Evolutionary conservation across 1,284 basidiomycete species (phyloP).

Genomic region (Xerocomus minutiporus): DNA sequence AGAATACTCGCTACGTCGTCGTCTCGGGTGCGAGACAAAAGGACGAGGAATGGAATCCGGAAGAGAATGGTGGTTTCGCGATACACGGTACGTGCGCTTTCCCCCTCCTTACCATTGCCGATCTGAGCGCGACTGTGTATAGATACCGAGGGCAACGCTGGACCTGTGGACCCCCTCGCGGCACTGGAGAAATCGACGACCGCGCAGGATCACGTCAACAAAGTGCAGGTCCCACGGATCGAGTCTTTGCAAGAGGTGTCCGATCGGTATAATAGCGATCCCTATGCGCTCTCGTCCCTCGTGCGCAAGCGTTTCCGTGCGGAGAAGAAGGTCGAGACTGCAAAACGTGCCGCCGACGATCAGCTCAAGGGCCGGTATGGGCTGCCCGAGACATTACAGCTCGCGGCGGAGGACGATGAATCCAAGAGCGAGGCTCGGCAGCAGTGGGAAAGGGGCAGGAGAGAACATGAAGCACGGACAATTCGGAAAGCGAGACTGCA

Average conservation of each 20-base stretch:
- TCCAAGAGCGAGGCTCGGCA: slow-evolving; percentile 53
- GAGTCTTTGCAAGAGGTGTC: slow-evolving; percentile 73
- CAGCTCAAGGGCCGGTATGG: slow-evolving; percentile 69
- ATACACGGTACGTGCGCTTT: slow-evolving; percentile 59
- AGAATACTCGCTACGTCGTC: slow-evolving; percentile 94
- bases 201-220: slow-evolving; percentile 67
- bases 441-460: slow-evolving; percentile 53
- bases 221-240: slow-evolving; percentile 72
- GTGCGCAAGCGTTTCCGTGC: slow-evolving; percentile 79
- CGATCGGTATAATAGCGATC: slow-evolving; percentile 76
- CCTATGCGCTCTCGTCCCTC: slow-evolving; percentile 72
- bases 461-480: slow-evolving; percentile 39
- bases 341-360: slow-evolving; percentile 64
- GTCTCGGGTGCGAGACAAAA: slow-evolving; percentile 86
- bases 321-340: slow-evolving; percentile 76
- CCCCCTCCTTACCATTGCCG: too few species aligned
- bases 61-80: slow-evolving; percentile 90
- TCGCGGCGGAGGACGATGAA: slow-evolving; percentile 58
- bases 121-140: not conserved
- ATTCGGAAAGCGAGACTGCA: slow-evolving; percentile 48
- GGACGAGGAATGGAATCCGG: slow-evolving; percentile 93
- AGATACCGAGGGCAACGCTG: slow-evolving; percentile 71
- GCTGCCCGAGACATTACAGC: slow-evolving; percentile 57
- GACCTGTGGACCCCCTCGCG: slow-evolving; percentile 74
- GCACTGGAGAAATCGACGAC: slow-evolving; percentile 84